Percentiles rank a stretch among this genome's conserved stretches.
Conservation (phyloP, 352 stramenopile genomes). For the Pythium brassicae region DNA sequence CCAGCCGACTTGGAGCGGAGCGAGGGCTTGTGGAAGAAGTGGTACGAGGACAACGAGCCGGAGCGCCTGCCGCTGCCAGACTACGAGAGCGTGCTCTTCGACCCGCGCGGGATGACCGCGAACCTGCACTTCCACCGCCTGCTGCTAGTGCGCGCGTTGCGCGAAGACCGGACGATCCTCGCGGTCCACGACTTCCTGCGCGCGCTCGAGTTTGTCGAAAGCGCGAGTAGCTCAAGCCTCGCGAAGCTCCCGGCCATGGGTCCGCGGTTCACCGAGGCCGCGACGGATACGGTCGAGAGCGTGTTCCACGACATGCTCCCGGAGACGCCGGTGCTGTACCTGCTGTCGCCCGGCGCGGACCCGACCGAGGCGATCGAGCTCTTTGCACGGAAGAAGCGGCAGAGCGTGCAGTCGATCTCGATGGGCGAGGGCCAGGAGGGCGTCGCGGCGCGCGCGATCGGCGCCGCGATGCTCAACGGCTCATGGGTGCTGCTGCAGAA, state of each 20-base stretch:
- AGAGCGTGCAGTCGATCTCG: conserved; percentile 65
- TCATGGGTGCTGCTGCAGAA: conserved; percentile 83
- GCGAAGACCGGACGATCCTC: conserved; percentile 74
- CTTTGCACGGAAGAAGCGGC: conserved; percentile 61
- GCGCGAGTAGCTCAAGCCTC: conserved; percentile 21
- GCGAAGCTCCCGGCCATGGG: conserved; percentile 55
- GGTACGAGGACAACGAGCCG: conserved; percentile 80
- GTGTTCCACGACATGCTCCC: conserved; percentile 61
- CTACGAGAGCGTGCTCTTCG: conserved; percentile 65
- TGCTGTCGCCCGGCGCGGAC: conserved; percentile 67
- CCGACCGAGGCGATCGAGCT: conserved; percentile 72
- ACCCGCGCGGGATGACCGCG: conserved; percentile 51
- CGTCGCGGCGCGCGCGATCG: too few relatives aligned
- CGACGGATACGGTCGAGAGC: conserved; percentile 72
- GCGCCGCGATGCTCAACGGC: conserved; percentile 57
- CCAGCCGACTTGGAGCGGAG: conserved; percentile 63
- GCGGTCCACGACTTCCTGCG: conserved; percentile 63
- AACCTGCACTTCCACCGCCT: conserved; percentile 68
- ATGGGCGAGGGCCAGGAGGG: conserved; percentile 80
- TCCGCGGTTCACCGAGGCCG: conserved; percentile 49
- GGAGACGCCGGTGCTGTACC: conserved; percentile 64
- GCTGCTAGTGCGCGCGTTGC: conserved; percentile 60
- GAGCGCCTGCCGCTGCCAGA: conserved; percentile 57
- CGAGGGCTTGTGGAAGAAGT: conserved; percentile 64
- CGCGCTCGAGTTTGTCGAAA: conserved; percentile 57